Evolutionary conservation across 331 rosid species (phyloP).

Genomic region (Acacia concinna): DNA sequence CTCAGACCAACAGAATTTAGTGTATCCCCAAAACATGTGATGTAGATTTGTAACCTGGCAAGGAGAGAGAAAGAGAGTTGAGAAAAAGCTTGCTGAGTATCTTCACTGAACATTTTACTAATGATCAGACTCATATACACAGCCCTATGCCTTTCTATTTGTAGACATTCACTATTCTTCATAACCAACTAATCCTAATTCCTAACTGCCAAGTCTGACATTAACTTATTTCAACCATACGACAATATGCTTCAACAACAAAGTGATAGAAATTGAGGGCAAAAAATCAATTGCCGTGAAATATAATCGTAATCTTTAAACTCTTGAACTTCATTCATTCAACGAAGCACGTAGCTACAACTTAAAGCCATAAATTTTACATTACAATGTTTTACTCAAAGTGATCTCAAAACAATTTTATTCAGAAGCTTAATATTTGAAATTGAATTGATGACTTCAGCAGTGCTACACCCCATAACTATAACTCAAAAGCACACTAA

Average conservation of each 20-base stretch:
- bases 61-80: not conserved
- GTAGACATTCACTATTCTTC: not conserved
- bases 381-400: not conserved
- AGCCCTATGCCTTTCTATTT: not conserved
- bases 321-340: not conserved
- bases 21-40: not conserved
- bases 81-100: not conserved
- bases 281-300: not conserved
- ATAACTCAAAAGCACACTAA: slow-evolving; percentile 1
- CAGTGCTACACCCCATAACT: not conserved
- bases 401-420: slow-evolving; percentile 1
- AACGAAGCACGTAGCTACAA: not conserved
- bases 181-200: not conserved
- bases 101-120: too few relatives aligned
- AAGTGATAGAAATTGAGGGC: not conserved
- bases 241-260: not conserved
- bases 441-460: not conserved
- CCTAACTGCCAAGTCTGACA: not conserved
- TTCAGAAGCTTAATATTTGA: not conserved
- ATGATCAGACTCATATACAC: not conserved
- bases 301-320: not conserved
- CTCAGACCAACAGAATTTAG: not conserved
- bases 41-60: not conserved
- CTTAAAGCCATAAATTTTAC: not conserved
- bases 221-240: not conserved